Evolutionary conservation across 805 yeast genomes (phyloP).

Genomic region (Starmerella apis): DNA sequence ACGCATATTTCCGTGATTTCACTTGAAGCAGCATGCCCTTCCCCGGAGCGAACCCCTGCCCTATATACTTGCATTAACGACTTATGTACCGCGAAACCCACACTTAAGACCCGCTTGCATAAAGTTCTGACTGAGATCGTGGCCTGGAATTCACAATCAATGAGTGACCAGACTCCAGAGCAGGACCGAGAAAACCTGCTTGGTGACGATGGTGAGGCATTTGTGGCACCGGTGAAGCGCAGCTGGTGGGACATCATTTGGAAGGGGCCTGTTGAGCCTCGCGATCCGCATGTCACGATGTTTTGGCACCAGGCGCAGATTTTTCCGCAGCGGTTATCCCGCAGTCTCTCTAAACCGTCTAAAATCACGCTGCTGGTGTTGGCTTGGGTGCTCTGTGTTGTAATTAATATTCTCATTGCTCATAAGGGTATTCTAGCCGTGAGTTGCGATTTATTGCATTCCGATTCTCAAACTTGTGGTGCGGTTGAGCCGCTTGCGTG

Average conservation of each 20-base stretch:
- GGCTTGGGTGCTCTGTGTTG: conserved; percentile 23
- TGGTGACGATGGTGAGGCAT: not conserved
- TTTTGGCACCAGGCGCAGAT: conserved; percentile 12
- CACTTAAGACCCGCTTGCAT: too few species aligned
- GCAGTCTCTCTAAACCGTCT: conserved; percentile 17
- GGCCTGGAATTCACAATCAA: not conserved
- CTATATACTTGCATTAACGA: not conserved
- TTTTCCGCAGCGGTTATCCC: conserved; percentile 14
- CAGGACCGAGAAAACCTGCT: not conserved
- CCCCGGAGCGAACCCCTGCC: not conserved
- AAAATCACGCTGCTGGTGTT: not conserved
- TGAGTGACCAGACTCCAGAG: not conserved
- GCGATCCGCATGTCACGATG: conserved; percentile 14
- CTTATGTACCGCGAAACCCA: not conserved
- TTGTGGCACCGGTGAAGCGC: not conserved
- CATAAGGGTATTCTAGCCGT: conserved; percentile 23
- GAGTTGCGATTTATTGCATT: not conserved
- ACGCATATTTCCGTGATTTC: not conserved
- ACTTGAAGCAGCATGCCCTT: not conserved
- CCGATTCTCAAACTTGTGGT: not conserved
- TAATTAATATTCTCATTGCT: conserved; percentile 19
- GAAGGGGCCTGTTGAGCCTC: conserved; percentile 15
- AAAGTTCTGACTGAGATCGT: not conserved
- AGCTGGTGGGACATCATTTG: conserved; percentile 1
- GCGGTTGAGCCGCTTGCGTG: conserved; percentile 23